Conservation (phyloP, 1,284 basidiomycete species). For the Ceratobasidium sp. region DNA sequence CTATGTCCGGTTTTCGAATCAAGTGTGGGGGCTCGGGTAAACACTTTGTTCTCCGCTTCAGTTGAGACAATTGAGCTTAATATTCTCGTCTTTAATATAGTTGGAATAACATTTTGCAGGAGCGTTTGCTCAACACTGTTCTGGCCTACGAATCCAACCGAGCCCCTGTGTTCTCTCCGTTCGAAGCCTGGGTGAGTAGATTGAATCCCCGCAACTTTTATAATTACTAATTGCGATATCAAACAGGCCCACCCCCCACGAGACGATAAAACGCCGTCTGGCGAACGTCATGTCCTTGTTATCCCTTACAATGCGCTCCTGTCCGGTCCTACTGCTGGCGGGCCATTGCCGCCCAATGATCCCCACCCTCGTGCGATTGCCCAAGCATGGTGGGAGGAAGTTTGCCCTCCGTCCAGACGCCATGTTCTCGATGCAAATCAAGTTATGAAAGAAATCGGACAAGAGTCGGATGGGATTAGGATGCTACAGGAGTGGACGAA, state of each 20-base stretch:
- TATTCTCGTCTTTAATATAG: constrained; percentile 55
- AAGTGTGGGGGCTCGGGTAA: constrained; percentile 47
- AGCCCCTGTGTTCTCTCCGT: constrained; percentile 48
- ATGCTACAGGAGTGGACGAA: constrained; percentile 60
- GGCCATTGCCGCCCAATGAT: constrained; percentile 57
- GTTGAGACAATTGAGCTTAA: no score
- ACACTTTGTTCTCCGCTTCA: neutral
- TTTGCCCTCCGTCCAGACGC: constrained; percentile 60
- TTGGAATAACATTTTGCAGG: constrained; percentile 73
- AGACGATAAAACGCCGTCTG: constrained; percentile 2
- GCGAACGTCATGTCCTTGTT: constrained; percentile 21
- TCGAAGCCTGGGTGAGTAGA: constrained; percentile 37
- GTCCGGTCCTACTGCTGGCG: constrained; percentile 68
- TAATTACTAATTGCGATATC: no score
- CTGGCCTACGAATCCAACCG: constrained; percentile 49
- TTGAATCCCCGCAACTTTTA: neutral
- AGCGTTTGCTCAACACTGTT: constrained; percentile 59
- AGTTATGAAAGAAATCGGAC: constrained; percentile 48
- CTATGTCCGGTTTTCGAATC: constrained; percentile 41
- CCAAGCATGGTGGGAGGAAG: constrained; percentile 59
- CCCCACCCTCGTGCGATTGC: constrained; percentile 58
- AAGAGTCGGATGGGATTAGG: constrained; percentile 52
- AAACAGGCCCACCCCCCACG: constrained; percentile 38
- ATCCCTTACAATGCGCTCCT: constrained; percentile 64
- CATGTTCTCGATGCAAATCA: constrained; percentile 46